A percentile compares a stretch with the other conserved stretches of the same genome.
Evolutionary conservation across 176 grass and related monocot species (phyloP).

Genomic region (Eleusine coracana): DNA sequence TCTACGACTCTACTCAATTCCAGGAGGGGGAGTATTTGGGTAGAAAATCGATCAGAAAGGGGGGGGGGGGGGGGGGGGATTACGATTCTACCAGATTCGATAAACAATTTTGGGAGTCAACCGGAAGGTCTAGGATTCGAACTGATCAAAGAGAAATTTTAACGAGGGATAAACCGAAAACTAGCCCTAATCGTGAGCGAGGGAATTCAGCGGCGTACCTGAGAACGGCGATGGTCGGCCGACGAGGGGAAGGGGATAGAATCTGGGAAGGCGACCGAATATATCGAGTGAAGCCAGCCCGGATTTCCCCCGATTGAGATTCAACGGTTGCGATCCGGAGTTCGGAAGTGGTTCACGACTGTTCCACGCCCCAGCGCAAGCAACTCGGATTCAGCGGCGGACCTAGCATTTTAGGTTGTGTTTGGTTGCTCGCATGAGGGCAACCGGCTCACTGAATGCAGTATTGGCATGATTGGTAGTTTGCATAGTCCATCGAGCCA

Average conservation of each 20-base stretch:
- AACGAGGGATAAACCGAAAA: neutral
- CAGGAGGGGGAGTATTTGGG: neutral
- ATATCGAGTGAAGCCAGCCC: too few relatives aligned
- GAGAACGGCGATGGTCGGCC: neutral
- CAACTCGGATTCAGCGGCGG: too few relatives aligned
- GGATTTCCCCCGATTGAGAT: neutral
- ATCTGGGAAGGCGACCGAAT: neutral
- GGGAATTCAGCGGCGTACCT: slow-evolving; percentile 17
- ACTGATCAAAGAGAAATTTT: neutral
- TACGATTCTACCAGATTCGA: neutral
- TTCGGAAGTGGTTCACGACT: too few relatives aligned
- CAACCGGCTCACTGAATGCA: too few relatives aligned
- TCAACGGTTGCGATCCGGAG: neutral
- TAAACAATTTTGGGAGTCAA: neutral
- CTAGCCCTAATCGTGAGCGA: neutral
- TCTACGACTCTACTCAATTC: neutral
- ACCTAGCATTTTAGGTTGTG: too few relatives aligned
- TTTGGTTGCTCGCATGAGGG: too few relatives aligned
- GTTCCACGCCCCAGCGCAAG: too few relatives aligned
- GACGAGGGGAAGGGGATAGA: neutral
- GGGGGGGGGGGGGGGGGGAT: neutral
- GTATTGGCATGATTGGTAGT: too few relatives aligned
- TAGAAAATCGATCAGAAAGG: neutral
- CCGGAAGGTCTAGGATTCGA: neutral
- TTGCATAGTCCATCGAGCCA: too few relatives aligned